Conservation (phyloP, 768 basidiomycete genomes). For the Tremella yokohamensis region DNA sequence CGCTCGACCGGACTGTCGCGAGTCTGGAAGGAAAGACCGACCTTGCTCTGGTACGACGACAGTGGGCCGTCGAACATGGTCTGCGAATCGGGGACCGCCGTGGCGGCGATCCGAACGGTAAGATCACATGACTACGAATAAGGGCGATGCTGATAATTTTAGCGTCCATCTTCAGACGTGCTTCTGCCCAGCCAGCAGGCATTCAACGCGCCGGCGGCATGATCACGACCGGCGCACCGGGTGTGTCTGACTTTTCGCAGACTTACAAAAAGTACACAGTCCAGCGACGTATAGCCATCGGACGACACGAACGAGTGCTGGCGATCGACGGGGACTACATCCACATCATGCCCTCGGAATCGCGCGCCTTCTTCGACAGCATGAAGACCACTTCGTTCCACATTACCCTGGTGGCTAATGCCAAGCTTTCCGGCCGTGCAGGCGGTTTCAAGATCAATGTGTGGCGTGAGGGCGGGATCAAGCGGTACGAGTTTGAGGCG, state of each 20-base stretch:
- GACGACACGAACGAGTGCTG: conserved; percentile 80
- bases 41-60: conserved; percentile 72
- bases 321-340: conserved; percentile 95
- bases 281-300: conserved; percentile 89
- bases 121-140: conserved; percentile 4
- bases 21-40: conserved; percentile 84
- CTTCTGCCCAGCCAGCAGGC: no score
- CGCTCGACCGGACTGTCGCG: conserved; percentile 92
- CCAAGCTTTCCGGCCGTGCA: conserved; percentile 62
- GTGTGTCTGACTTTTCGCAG: conserved; percentile 68
- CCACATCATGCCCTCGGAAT: conserved; percentile 83
- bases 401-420: conserved; percentile 76
- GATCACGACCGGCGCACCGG: conserved; percentile 58
- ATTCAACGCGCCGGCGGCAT: conserved; percentile 63
- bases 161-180: conserved; percentile 87
- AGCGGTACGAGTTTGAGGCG: conserved; percentile 96
- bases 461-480: conserved; percentile 64
- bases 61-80: conserved; percentile 69
- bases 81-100: conserved; percentile 63
- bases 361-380: conserved; percentile 77
- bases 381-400: conserved; percentile 91
- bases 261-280: conserved; percentile 94
- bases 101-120: conserved; percentile 84
- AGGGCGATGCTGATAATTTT: background rate
- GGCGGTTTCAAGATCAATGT: conserved; percentile 84